These are phyloP conservation scores for Fomitopsis schrenkii DNA, from an alignment of 1,284 basidiomycete species.

Conservation along the genomic window DNA sequence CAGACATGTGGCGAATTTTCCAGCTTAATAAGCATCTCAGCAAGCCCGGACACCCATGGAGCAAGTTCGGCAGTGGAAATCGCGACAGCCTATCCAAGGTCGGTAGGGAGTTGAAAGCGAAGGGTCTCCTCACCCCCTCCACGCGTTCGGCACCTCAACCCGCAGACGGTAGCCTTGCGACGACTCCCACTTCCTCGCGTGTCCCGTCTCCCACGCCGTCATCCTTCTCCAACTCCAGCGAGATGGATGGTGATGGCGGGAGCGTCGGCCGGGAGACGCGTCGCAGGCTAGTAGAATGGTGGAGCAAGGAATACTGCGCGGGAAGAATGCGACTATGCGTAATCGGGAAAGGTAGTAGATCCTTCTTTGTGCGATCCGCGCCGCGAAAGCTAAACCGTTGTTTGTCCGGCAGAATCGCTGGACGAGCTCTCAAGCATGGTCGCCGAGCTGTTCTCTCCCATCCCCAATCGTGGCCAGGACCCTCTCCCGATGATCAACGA, in stretches of 20 bases:
- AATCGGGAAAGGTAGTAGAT: slow-evolving; percentile 72
- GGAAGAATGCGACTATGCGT: slow-evolving; percentile 92
- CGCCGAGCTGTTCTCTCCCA: slow-evolving; percentile 75
- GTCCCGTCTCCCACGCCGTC: slow-evolving; percentile 63
- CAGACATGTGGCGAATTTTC: slow-evolving; percentile 95
- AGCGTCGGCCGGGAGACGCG: slow-evolving; percentile 84
- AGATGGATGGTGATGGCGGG: slow-evolving; percentile 70
- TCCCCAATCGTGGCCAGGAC: slow-evolving; percentile 67
- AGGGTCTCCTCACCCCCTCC: slow-evolving; percentile 33
- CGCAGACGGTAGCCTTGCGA: slow-evolving; percentile 28
- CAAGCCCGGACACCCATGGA: slow-evolving; percentile 80
- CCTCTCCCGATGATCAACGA: slow-evolving; percentile 67
- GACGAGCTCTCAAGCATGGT: slow-evolving; percentile 73
- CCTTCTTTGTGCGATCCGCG: not conserved
- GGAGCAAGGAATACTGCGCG: slow-evolving; percentile 90
- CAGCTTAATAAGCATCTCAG: slow-evolving; percentile 93
- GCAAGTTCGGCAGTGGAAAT: slow-evolving; percentile 94
- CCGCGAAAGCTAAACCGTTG: not conserved
- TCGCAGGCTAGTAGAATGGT: slow-evolving; percentile 93
- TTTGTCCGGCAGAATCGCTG: slow-evolving; percentile 58
- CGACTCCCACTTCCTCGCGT: slow-evolving; percentile 51
- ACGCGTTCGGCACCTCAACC: slow-evolving; percentile 16
- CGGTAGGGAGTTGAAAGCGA: slow-evolving; percentile 50
- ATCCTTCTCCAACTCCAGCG: slow-evolving; percentile 44
- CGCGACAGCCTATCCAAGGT: slow-evolving; percentile 78